A percentile compares a stretch with the other conserved stretches of the same genome.
Evolutionary conservation across 331 rosid species (phyloP).

Genomic region (Dryas integrifolia): DNA sequence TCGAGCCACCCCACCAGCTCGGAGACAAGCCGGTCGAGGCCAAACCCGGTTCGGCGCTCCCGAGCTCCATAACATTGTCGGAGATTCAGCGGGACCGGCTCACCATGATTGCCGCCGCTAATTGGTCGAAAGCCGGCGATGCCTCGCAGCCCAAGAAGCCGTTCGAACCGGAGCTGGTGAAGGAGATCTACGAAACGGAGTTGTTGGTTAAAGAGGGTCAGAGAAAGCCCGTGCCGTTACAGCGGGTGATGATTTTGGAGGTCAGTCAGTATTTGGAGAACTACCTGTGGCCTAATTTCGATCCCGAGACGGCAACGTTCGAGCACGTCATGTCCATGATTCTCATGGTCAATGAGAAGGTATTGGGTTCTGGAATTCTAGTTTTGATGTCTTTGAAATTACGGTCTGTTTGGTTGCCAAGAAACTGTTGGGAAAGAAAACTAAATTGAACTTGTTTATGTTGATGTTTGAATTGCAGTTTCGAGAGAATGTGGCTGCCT

Average conservation of each 20-base stretch:
- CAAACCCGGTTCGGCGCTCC: conserved; percentile 50
- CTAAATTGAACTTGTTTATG: conserved; percentile 8
- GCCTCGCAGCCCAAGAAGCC: conserved; percentile 34
- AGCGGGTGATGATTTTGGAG: conserved; percentile 91
- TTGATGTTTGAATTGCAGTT: conserved; percentile 50
- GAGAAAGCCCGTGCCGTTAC: conserved; percentile 75
- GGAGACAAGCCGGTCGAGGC: conserved; percentile 52
- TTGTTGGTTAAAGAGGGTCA: conserved; percentile 58
- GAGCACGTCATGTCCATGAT: conserved; percentile 96
- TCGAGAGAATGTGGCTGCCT: conserved; percentile 90
- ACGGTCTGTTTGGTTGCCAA: background rate
- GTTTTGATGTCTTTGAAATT: background rate
- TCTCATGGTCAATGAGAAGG: conserved; percentile 93
- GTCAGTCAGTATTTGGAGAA: conserved; percentile 94
- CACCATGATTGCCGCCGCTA: conserved; percentile 73
- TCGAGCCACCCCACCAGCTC: conserved; percentile 35
- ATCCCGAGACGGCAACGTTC: conserved; percentile 59
- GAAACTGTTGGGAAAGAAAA: background rate
- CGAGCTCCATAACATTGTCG: conserved; percentile 65
- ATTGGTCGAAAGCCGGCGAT: conserved; percentile 63
- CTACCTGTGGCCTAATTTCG: conserved; percentile 82
- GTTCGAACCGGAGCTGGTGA: conserved; percentile 64
- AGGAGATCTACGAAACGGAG: conserved; percentile 72
- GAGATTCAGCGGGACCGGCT: conserved; percentile 93
- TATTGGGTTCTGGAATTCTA: conserved; percentile 16